phyloP scores from a whole-genome alignment of 2,329 filamentous ascomycete genomes.

The Pseudohalonectria lignicola region DNA sequence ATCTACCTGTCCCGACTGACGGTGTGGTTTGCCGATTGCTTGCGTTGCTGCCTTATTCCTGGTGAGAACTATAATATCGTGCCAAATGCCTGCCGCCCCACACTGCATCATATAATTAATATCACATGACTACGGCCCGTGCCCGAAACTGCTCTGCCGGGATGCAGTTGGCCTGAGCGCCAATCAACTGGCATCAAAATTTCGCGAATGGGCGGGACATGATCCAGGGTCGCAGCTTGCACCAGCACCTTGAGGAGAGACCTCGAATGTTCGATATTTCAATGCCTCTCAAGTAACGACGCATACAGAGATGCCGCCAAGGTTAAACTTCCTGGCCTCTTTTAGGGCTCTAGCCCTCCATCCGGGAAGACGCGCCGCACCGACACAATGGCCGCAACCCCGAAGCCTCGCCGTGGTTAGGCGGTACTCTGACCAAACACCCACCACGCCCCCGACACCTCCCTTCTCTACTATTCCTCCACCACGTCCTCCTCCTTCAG shows the following conservation, averaged over 20 bases:
- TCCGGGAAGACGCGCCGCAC: slow-evolving; percentile 17
- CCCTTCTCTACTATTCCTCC: not conserved
- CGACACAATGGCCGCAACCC: slow-evolving; percentile 1
- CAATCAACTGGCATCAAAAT: not conserved
- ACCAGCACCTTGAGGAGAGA: too few species aligned
- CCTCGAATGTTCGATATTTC: too few species aligned
- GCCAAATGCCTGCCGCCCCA: too few species aligned
- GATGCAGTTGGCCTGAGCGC: too few species aligned
- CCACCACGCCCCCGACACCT: not conserved
- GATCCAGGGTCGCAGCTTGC: too few species aligned
- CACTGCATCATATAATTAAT: too few species aligned
- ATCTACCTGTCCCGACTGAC: too few species aligned
- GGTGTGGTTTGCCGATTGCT: too few species aligned
- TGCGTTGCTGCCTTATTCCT: too few species aligned
- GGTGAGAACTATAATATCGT: too few species aligned
- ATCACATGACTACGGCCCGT: too few species aligned
- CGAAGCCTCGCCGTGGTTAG: slow-evolving; percentile 2
- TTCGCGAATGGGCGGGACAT: slow-evolving; percentile 2
- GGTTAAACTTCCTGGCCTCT: slow-evolving; percentile 35
- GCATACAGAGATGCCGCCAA: slow-evolving; percentile 37
- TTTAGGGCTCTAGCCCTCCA: slow-evolving; percentile 29
- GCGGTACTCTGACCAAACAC: slow-evolving; percentile 2
- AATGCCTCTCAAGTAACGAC: not conserved
- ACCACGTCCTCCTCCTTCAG: not conserved
- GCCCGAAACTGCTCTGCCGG: too few species aligned